phyloP scores from a whole-genome alignment of 768 basidiomycete species.

The Tephrocybe sp. region DNA sequence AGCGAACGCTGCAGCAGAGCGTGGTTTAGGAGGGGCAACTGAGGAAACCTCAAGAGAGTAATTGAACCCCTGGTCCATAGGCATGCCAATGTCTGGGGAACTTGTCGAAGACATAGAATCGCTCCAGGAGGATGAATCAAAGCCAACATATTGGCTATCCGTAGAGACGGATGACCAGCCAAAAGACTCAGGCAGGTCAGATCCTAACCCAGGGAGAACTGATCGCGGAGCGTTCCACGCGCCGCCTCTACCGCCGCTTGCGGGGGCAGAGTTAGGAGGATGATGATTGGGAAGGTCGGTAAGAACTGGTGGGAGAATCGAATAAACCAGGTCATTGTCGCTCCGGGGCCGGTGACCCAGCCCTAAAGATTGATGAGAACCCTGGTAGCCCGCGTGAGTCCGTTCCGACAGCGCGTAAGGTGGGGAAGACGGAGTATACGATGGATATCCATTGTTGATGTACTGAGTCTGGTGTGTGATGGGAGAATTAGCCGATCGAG shows the following conservation, averaged over 20 bases:
- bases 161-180: constrained; percentile 18
- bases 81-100: constrained; percentile 18
- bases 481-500: constrained; percentile 5
- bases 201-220: constrained; percentile 4
- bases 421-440: constrained; percentile 8
- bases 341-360: constrained; percentile 6
- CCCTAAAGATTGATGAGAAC: constrained; percentile 8
- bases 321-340: constrained; percentile 12
- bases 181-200: constrained; percentile 20
- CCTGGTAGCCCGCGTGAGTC: constrained; percentile 8
- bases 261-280: neutral
- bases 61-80: constrained; percentile 20
- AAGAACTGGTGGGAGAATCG: constrained; percentile 12
- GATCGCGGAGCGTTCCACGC: constrained; percentile 13
- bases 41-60: constrained; percentile 34
- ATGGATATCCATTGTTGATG: constrained; percentile 1
- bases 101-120: constrained; percentile 27
- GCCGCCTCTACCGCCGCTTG: constrained; percentile 6
- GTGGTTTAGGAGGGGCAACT: constrained; percentile 27
- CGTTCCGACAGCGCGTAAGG: constrained; percentile 9
- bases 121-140: constrained; percentile 25
- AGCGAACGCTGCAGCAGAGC: constrained; percentile 22
- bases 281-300: constrained; percentile 9
- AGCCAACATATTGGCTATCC: constrained; percentile 26
- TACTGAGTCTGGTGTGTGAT: constrained; percentile 1